These are phyloP conservation scores for Botrytis fabae DNA, from an alignment of 2,329 filamentous ascomycete species.

Conservation along the genomic window DNA sequence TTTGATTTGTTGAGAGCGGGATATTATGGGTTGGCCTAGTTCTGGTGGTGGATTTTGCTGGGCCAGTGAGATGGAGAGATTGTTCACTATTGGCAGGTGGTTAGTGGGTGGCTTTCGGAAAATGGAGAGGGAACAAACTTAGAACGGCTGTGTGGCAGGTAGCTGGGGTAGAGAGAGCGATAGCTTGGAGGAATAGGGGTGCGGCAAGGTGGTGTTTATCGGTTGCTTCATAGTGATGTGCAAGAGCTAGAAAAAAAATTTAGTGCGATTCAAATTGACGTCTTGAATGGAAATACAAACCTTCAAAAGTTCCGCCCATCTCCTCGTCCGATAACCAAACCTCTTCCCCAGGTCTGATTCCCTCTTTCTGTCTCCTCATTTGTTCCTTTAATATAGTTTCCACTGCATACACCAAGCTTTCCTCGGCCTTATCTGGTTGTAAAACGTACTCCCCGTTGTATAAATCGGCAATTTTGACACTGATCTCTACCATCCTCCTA, in stretches of 20 bases:
- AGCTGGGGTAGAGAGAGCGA: slow-evolving; percentile 63
- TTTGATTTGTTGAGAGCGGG: slow-evolving; percentile 62
- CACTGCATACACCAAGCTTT: slow-evolving; percentile 75
- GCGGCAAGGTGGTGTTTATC: slow-evolving; percentile 78
- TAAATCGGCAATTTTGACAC: slow-evolving; percentile 81
- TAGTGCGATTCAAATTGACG: slow-evolving; percentile 27
- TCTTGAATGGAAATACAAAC: slow-evolving; percentile 41
- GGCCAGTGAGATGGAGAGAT: slow-evolving; percentile 71
- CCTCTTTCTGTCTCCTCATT: slow-evolving; percentile 55
- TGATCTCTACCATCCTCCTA: slow-evolving; percentile 71
- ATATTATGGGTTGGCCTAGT: slow-evolving; percentile 45
- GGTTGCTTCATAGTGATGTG: slow-evolving; percentile 70
- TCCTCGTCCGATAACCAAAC: slow-evolving; percentile 70
- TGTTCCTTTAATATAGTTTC: slow-evolving; percentile 77
- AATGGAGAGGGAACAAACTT: slow-evolving; percentile 51
- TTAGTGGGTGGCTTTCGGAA: slow-evolving; percentile 15
- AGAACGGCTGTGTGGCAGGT: slow-evolving; percentile 79
- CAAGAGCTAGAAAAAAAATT: slow-evolving; percentile 58
- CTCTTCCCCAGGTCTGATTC: slow-evolving; percentile 68
- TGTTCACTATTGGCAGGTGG: slow-evolving; percentile 63
- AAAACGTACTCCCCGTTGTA: slow-evolving; percentile 77
- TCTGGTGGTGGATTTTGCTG: slow-evolving; percentile 46
- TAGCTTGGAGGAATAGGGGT: slow-evolving; percentile 82
- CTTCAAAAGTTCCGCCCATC: slow-evolving; percentile 72
- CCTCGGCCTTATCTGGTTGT: slow-evolving; percentile 72